Evolutionary conservation across 306 rosid species (phyloP).

Genomic region (Ormosia semicastrata): DNA sequence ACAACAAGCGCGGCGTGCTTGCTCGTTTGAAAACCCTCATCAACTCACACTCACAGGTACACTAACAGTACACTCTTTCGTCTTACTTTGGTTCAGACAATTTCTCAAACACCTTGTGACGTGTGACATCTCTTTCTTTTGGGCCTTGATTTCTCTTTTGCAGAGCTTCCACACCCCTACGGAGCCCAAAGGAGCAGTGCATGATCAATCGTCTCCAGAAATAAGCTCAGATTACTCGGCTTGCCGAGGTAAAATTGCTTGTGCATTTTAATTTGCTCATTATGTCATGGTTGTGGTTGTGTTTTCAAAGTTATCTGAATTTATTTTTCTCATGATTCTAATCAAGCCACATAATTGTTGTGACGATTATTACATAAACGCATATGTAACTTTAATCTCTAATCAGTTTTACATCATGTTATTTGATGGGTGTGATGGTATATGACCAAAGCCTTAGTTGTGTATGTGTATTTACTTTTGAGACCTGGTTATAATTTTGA

Average conservation of each 20-base stretch:
- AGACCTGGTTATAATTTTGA: slow-evolving; percentile 2
- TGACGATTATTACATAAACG: not conserved
- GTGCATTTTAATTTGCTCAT: not conserved
- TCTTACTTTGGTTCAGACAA: slow-evolving; percentile 24
- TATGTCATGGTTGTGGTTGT: not conserved
- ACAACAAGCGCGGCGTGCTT: slow-evolving; percentile 29
- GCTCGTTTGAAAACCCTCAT: slow-evolving; percentile 21
- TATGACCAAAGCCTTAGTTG: not conserved
- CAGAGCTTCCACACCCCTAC: slow-evolving; percentile 23
- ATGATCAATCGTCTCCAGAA: not conserved
- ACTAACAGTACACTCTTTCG: not conserved
- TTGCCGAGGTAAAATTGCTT: slow-evolving; percentile 16
- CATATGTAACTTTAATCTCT: not conserved
- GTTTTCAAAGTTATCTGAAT: not conserved
- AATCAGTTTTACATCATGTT: not conserved
- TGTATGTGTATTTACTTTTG: not conserved
- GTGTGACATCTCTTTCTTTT: not conserved
- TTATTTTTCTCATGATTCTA: not conserved
- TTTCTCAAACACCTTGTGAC: slow-evolving; percentile 40
- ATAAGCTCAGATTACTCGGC: not conserved
- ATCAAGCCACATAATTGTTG: not conserved
- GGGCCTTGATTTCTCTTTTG: not conserved
- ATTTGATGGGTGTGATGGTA: not conserved
- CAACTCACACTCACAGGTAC: slow-evolving; percentile 23
- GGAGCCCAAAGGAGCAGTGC: slow-evolving; percentile 1